Evolutionary conservation across 371 early-diverging fungal species (phyloP).

Genomic region (Batkoa obscura): DNA sequence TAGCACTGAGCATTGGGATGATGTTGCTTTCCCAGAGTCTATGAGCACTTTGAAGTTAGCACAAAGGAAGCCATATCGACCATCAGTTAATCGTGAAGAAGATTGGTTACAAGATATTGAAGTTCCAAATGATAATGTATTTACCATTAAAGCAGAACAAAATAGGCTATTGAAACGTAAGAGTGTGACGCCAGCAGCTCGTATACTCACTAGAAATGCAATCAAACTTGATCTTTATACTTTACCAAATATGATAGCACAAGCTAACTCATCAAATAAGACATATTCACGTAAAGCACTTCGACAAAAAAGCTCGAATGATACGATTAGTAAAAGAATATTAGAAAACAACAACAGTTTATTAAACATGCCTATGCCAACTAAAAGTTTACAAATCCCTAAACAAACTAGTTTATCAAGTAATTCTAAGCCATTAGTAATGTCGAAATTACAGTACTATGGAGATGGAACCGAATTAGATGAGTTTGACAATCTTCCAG

Average conservation of each 20-base stretch:
- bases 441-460: background rate
- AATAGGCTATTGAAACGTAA: slow-evolving; percentile 1
- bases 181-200: background rate
- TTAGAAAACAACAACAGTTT: background rate
- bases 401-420: background rate
- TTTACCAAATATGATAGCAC: background rate
- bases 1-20: slow-evolving; percentile 3
- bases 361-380: background rate
- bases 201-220: background rate
- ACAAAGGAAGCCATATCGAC: background rate
- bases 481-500: slow-evolving; percentile 4
- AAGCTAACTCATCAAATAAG: background rate
- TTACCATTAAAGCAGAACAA: background rate
- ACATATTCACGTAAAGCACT: background rate
- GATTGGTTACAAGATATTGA: slow-evolving; percentile 4
- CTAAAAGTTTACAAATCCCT: background rate
- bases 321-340: background rate
- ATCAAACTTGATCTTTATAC: slow-evolving; percentile 2
- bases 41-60: background rate
- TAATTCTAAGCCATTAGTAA: background rate
- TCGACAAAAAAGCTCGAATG: background rate
- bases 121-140: slow-evolving; percentile 5
- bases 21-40: background rate
- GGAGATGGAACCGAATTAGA: slow-evolving; percentile 6
- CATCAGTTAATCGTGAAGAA: background rate